These are phyloP conservation scores for Saccharomycopsis sp. DNA, from an alignment of 805 yeast species.

Conservation along the genomic window DNA sequence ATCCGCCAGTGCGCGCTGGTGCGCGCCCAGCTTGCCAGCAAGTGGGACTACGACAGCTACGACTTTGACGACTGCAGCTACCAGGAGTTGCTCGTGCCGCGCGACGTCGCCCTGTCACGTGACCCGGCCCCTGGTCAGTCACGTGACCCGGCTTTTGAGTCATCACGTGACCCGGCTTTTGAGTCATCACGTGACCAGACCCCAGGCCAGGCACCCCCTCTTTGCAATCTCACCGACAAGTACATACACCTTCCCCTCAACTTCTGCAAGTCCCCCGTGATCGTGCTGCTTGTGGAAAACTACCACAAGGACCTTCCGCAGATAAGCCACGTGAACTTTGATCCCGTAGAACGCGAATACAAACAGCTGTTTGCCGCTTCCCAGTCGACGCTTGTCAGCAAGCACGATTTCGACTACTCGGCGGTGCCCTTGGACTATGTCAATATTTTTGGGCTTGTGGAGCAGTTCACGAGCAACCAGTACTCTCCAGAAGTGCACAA, in stretches of 20 bases:
- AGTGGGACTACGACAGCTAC: slow-evolving; percentile 43
- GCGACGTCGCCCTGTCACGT: too few relatives aligned
- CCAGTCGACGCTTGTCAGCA: slow-evolving; percentile 33
- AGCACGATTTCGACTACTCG: slow-evolving; percentile 35
- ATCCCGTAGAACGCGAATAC: slow-evolving; percentile 4
- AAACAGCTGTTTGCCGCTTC: slow-evolving; percentile 35
- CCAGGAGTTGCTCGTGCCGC: slow-evolving; percentile 12
- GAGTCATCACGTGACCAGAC: too few relatives aligned
- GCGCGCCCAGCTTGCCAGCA: slow-evolving; percentile 25
- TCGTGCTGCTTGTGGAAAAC: slow-evolving; percentile 13
- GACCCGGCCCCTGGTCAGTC: too few relatives aligned
- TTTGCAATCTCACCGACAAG: slow-evolving; percentile 4
- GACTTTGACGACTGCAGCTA: slow-evolving; percentile 20
- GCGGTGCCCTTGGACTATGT: slow-evolving; percentile 41
- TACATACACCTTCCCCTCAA: slow-evolving; percentile 20
- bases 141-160: too few relatives aligned
- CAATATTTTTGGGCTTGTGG: slow-evolving; percentile 86
- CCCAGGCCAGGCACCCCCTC: too few relatives aligned
- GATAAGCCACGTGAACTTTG: slow-evolving; percentile 10
- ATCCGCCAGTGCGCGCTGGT: slow-evolving; percentile 24
- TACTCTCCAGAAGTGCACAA: slow-evolving; percentile 78
- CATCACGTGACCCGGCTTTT: too few relatives aligned
- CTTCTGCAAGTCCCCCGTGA: slow-evolving; percentile 14
- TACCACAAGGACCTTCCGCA: slow-evolving; percentile 17
- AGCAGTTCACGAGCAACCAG: slow-evolving; percentile 67